phyloP scores from a whole-genome alignment of 129 eudicot species.

The Calendula officinalis region DNA sequence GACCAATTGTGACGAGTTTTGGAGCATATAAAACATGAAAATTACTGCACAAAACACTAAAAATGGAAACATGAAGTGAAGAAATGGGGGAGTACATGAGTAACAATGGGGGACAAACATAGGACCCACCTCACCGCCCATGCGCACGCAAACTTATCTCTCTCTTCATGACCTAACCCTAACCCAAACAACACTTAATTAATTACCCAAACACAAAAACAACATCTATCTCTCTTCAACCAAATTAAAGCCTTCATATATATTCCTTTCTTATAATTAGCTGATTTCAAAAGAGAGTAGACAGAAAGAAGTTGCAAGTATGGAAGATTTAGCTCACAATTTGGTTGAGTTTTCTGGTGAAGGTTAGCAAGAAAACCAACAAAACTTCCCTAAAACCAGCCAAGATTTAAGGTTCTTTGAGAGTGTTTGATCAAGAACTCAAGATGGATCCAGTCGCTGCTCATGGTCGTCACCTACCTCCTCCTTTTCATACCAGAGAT shows the following conservation, averaged over 20 bases:
- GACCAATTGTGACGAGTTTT: constrained; percentile 12
- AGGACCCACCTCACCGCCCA: constrained; percentile 74
- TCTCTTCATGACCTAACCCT: constrained; percentile 60
- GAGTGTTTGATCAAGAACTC: constrained; percentile 7
- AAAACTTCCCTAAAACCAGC: constrained; percentile 12
- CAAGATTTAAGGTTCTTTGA: constrained; percentile 24
- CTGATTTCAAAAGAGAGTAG: constrained; percentile 19
- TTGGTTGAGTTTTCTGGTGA: constrained; percentile 29
- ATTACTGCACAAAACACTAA: constrained; percentile 20
- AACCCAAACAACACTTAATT: constrained; percentile 44
- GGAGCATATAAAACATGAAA: constrained; percentile 13
- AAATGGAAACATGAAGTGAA: constrained; percentile 26
- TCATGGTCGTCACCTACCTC: constrained; percentile 73
- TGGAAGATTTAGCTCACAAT: constrained; percentile 28
- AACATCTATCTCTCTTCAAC: constrained; percentile 45
- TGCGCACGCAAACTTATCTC: constrained; percentile 69
- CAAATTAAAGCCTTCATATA: constrained; percentile 31
- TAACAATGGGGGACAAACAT: constrained; percentile 35
- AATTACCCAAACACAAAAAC: constrained; percentile 15
- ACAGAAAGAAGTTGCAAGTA: constrained; percentile 29
- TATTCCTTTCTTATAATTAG: constrained; percentile 8
- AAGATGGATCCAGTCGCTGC: constrained; percentile 68
- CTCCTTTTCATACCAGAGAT: constrained; percentile 73
- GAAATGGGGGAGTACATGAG: constrained; percentile 39
- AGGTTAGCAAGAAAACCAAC: constrained; percentile 24